Evolutionary conservation across 805 yeast genomes (phyloP), one percentile per base, ranked within the genome.

Genomic region (Ogataea siamensis): DNA sequence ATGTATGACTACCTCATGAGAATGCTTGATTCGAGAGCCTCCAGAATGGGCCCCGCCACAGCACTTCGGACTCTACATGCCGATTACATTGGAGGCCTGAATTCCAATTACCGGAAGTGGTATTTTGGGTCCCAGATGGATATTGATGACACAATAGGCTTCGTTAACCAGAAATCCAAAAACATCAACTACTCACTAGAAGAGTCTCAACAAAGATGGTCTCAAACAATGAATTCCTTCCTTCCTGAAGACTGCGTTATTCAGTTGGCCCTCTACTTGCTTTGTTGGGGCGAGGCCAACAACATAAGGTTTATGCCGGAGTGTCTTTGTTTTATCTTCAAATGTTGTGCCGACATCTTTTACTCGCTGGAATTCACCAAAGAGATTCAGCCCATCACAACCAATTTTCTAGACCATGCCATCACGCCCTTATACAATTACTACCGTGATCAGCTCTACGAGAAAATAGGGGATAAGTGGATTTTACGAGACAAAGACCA

Each of bases 271-370:
- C 60, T 87, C 6, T 88, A 80, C 53, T 66, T 87, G 9, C 58
- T 85, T 39, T 75, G 86, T 45, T 87, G 96, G 96, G 94, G 95
- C 1, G 96, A 87, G 56, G 87, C 95, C 0, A 86, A 84, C 53
- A 88, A 86, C 50, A 56, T 87, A 2, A 69, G 96, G 45, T 87
- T 84, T 51, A 80, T 87, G 78, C 96, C 96, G 0, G 96, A 87
- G 55, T 86, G 95, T 51, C 56, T 87, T 15, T 86, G 94, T 45
- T 87, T 88, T 49, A 75, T 87, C 17, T 87, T 80, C 66, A 85
- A 87, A 53, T 82, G 94, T 50, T 87, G 94, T 34, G 73, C 74
- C 32, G 89, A 83, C 52, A 72, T 72, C 48, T 82, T 71, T 49
- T 74, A 73, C 47, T 70, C 80, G 0, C 55, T 73, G 11, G 70